Base-by-base conservation (phyloP, 164 flowering plant genomes). In the Tetracentron sinense region DNA sequence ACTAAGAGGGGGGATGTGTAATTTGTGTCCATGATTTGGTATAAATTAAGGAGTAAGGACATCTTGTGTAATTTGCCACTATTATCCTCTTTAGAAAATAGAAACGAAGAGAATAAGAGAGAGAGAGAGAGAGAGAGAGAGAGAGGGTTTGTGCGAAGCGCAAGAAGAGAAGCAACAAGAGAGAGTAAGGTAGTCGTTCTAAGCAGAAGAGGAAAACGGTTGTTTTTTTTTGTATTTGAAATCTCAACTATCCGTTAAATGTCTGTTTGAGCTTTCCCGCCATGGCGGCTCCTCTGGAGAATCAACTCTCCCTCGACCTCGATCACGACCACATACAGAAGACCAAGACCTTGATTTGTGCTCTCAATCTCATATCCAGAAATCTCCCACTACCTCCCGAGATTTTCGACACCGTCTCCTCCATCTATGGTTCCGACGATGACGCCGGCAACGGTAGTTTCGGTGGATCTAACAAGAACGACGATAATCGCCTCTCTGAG, bases 301-400 rank as follows among this genome's bases (percentile, higher is more conserved):
- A 31, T 33, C 28, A 6, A 14, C 42, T 72, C 22, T 31, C 71
- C 35, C 48, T 63, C 66, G 88, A 83, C 71, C 42, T 72, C 22
- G 28, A 69, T 31, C 48, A 61, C 66, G 88, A 83, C 71, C 72
- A 58, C 22, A 23, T 71, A 2, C 79, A 78, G 69, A 71, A 78
- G 67, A 63, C 96, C 60, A 85, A 78, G 82, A 79, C 97, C 20
- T 70, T 94, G 56, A 82, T 89, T 67, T 85, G 75, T 55, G 97
- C 99, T 12, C 88, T 94, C 61, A 89, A 83, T 67, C 80, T 85
- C 63, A 60, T 94, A 73, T 91, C 99, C 42, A 77, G 99, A 19
- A 72, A 91, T 78, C 86, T 94, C 70, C 97, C 99, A 42, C 79
- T 91, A 30, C 89, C 99, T 63, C 80, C 88, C 47, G 78, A 85